Evolutionary conservation across 2,329 filamentous ascomycete genomes (phyloP), one percentile per base, ranked within the genome.

Genomic region (Trichophyton benhamiae): DNA sequence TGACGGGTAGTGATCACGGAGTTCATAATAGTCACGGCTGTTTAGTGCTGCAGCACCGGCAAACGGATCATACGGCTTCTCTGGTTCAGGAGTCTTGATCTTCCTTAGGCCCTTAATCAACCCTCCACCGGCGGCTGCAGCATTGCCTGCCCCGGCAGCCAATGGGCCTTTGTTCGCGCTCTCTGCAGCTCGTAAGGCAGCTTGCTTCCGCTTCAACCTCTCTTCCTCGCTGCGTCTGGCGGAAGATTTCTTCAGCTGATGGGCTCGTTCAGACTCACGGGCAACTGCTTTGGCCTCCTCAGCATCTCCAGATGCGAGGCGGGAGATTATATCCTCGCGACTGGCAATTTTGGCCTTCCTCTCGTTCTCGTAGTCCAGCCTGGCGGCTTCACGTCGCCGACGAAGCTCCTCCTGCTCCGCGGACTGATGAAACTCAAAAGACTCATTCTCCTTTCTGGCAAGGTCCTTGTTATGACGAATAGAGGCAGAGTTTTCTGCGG

Each of bases 61-160:
- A 71, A 94, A 96, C 0, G 92, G 88, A 76, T 96, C 91, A 75
- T 95, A 96, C 0, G 89, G 86, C 62, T 85, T 85, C 68, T 90
- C 85, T 4, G 82, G 82, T 41, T 82, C 82, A 0, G 83, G 81
- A 1, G 80, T 79, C 61, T 81, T 77, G 59, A 79, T 78, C 62
- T 79, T 86, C 74, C 88, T 90, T 62, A 96, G 80, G 1, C 92
- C 92, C 67, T 89, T 87, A 74, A 96, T 91, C 1, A 86, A 70
- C 55, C 82, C 77, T 0, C 67, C 62, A 11, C 68, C 72, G n/a
- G 69, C 67, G 1, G 67, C 64, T 7, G 66, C 62, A 0, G 67
- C 38, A 48, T 38, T 52, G 15, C 15, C 53, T 13, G 41, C 38
- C 25, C 61, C 58, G 11, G 46, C 57, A 44, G 63, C 36, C 61